These are phyloP conservation scores for Alternaria novae-zelandiae DNA, from an alignment of 2,329 filamentous ascomycete species.

Conservation along the genomic window DNA sequence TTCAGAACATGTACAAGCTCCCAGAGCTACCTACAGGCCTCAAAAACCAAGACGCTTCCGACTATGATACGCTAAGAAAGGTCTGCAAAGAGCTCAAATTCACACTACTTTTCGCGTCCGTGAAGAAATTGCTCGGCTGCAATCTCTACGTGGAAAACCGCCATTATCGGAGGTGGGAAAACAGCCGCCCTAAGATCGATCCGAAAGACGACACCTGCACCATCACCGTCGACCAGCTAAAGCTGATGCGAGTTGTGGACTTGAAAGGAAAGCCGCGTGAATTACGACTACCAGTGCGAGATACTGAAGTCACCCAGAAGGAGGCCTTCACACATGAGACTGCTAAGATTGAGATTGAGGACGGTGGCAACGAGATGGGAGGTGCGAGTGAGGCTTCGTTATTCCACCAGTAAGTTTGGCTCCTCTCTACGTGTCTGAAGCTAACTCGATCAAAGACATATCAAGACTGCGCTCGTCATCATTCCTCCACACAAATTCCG, in stretches of 20 bases:
- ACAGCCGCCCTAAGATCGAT: neutral
- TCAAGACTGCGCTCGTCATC: neutral
- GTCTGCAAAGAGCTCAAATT: neutral
- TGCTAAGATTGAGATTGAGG: neutral
- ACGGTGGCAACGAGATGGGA: accelerated
- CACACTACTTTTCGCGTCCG: neutral
- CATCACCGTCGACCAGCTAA: neutral
- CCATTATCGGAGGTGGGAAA: neutral
- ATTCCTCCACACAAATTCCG: neutral
- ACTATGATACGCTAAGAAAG: neutral
- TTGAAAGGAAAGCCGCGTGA: neutral
- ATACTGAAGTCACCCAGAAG: neutral
- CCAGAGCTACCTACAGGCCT: neutral
- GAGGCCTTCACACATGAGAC: neutral
- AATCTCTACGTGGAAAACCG: neutral
- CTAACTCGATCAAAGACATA: neutral
- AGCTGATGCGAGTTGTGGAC: neutral
- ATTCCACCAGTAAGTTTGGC: neutral
- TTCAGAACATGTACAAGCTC: neutral
- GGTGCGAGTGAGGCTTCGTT: accelerated
- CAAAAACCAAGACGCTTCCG: neutral
- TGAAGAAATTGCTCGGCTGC: neutral
- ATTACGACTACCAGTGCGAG: neutral
- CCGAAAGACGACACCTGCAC: neutral
- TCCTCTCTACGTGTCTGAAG: accelerated